A percentile compares a stretch with the other conserved stretches of the same genome.
phyloP scores from a whole-genome alignment of 1,139 yeast species.

The Pichia sp. region DNA sequence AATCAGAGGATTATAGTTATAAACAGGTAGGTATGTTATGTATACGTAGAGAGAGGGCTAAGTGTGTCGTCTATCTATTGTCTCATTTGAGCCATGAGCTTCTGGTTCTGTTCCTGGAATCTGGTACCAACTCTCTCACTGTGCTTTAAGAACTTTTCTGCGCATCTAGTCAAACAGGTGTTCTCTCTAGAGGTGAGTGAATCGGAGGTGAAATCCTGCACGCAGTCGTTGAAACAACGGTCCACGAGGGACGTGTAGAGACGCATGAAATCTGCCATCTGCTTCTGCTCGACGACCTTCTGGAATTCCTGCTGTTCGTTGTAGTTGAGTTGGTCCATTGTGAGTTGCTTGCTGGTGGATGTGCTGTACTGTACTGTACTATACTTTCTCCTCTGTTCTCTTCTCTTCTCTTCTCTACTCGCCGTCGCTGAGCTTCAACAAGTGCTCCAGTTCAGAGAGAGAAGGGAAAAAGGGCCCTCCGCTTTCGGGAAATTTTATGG shows the following conservation, averaged over 20 bases:
- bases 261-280: slow-evolving; percentile 98
- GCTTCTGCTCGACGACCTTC: slow-evolving; percentile 92
- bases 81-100: slow-evolving; percentile 40
- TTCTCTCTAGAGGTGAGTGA: slow-evolving; percentile 79
- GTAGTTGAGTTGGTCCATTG: slow-evolving; percentile 76
- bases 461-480: too few relatives aligned
- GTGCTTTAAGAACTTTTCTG: slow-evolving; percentile 96
- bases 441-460: too few relatives aligned
- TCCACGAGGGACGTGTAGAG: slow-evolving; percentile 89
- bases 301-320: slow-evolving; percentile 97
- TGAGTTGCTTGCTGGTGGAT: too few relatives aligned
- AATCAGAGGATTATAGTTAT: too few relatives aligned
- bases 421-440: too few relatives aligned
- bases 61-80: slow-evolving; percentile 2
- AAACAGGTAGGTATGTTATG: neutral
- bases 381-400: too few relatives aligned
- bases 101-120: slow-evolving; percentile 92
- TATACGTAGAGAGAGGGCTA: neutral
- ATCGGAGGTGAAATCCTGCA: slow-evolving; percentile 93
- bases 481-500: too few relatives aligned
- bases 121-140: slow-evolving; percentile 98
- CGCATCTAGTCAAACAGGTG: slow-evolving; percentile 81
- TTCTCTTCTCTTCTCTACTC: too few relatives aligned
- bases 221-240: slow-evolving; percentile 96
- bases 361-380: too few relatives aligned